Evolutionary conservation across 23 red algal species (phyloP).

Genomic region (Gracilaria vermiculophylla): DNA sequence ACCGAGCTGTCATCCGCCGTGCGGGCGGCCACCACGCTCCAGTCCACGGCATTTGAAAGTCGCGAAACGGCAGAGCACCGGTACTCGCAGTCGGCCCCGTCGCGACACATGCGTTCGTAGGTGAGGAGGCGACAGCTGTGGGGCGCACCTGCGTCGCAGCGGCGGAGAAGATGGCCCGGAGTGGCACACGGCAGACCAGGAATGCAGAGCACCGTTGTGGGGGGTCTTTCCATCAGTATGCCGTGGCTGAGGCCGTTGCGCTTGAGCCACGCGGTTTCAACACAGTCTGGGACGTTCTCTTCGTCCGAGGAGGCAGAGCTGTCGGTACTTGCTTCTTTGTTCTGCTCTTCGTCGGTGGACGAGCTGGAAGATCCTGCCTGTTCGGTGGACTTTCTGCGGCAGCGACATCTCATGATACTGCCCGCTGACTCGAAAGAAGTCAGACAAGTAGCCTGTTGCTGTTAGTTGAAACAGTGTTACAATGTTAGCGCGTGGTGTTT

Average conservation of each 20-base stretch:
- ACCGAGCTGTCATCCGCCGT: not conserved
- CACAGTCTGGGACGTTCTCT: not conserved
- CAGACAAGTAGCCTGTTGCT: not conserved
- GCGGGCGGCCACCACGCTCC: not conserved
- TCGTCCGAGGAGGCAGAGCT: not conserved
- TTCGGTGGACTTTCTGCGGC: not conserved
- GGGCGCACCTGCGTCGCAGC: not conserved
- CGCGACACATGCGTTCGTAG: not conserved
- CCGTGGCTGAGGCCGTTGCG: not conserved
- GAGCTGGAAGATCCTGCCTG: not conserved
- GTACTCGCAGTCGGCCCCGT: not conserved
- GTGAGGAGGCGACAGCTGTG: not conserved
- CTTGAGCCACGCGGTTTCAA: not conserved
- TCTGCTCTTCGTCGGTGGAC: not conserved
- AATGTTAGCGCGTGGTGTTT: too few relatives aligned
- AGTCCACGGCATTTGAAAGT: not conserved
- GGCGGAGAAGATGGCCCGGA: not conserved
- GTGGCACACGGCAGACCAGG: not conserved
- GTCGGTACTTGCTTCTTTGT: not conserved
- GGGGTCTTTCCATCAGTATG: not conserved
- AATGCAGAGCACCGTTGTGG: not conserved
- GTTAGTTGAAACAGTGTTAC: not conserved
- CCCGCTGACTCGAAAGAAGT: not conserved
- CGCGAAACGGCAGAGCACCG: not conserved
- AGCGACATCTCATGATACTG: not conserved